Evolutionary conservation across 2,329 filamentous ascomycete genomes (phyloP).

Genomic region (Penicillium sp.): DNA sequence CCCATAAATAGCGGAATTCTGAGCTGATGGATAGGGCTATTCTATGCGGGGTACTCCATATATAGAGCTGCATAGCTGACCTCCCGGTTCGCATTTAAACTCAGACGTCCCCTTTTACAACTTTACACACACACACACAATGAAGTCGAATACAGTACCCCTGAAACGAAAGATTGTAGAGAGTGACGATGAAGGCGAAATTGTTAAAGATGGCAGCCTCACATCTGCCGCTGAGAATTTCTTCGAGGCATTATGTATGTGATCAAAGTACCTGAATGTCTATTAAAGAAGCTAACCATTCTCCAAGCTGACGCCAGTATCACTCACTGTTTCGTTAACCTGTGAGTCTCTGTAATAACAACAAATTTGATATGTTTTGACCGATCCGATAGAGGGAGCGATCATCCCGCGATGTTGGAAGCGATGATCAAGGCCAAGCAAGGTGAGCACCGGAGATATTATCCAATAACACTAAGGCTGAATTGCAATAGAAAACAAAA

Average conservation of each 20-base stretch:
- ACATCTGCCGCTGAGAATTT: conserved; percentile 20
- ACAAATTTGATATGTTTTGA: background rate
- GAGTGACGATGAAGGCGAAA: background rate
- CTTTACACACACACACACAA: background rate
- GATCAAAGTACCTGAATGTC: background rate
- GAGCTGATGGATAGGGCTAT: background rate
- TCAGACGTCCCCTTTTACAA: background rate
- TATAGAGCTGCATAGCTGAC: background rate
- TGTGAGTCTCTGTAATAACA: conserved; percentile 20
- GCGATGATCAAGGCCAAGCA: conserved; percentile 71
- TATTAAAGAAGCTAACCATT: background rate
- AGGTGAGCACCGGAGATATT: conserved; percentile 46
- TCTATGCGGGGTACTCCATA: background rate
- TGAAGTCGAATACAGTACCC: background rate
- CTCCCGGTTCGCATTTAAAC: background rate
- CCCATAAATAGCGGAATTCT: background rate
- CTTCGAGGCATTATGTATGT: conserved; percentile 21
- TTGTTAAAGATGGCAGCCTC: conserved; percentile 2
- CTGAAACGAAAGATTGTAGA: conserved; percentile 1
- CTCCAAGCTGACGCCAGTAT: conserved; percentile 26
- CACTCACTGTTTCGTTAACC: conserved; percentile 48
- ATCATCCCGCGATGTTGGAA: conserved; percentile 69
- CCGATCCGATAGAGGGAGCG: conserved; percentile 37
- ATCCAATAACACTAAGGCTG: background rate
- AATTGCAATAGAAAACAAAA: conserved; percentile 21